Evolutionary conservation across 257 asterid species (phyloP).

Genomic region (Datura wrightii): DNA sequence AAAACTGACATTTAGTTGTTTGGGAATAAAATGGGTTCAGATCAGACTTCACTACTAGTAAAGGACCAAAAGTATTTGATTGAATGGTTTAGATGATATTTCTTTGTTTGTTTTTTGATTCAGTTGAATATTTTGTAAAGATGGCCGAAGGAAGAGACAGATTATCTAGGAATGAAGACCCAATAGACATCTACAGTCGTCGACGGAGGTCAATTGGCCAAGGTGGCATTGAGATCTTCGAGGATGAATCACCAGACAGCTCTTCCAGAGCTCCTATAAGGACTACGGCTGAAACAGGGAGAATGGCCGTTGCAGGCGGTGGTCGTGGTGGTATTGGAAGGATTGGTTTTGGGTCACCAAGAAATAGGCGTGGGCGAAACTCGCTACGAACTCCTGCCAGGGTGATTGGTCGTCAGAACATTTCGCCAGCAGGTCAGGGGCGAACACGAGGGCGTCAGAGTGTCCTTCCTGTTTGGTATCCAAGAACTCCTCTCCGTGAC

Average conservation of each 20-base stretch:
- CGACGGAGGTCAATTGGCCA: constrained; percentile 38
- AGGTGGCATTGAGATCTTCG: constrained; percentile 33
- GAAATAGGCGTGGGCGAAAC: constrained; percentile 1
- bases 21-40: background rate
- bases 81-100: background rate
- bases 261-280: constrained; percentile 47
- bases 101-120: background rate
- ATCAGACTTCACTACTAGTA: no score
- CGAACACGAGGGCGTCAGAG: constrained; percentile 52
- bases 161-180: constrained; percentile 50
- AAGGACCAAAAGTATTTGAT: background rate
- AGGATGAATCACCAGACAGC: constrained; percentile 46
- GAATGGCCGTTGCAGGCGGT: background rate
- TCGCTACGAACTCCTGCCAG: constrained; percentile 44
- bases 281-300: background rate
- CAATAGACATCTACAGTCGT: constrained; percentile 40
- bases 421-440: constrained; percentile 44
- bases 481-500: constrained; percentile 68
- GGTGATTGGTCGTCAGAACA: constrained; percentile 49
- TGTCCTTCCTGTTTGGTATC: constrained; percentile 73
- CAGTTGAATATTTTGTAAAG: constrained; percentile 34
- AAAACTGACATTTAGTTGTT: background rate
- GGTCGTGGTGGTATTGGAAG: constrained; percentile 10
- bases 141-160: constrained; percentile 75
- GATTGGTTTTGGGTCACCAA: constrained; percentile 2